These are phyloP conservation scores for Caryopteris hybrid DNA, from an alignment of 305 asterid genomes.

Conservation along the genomic window DNA sequence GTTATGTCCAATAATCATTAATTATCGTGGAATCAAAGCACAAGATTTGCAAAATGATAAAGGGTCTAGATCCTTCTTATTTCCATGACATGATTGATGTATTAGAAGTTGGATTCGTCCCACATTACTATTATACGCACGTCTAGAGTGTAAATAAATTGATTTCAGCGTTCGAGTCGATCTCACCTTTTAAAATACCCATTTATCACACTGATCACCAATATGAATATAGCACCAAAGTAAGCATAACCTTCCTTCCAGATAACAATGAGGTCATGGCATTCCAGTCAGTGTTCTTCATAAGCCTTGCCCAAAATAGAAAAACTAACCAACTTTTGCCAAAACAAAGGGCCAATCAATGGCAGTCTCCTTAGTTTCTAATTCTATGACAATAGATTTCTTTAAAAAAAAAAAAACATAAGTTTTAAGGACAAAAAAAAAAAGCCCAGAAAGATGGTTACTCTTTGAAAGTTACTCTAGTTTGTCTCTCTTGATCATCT, in stretches of 20 bases:
- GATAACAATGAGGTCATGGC: background rate
- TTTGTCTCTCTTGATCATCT: conserved; percentile 21
- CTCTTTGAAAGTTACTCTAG: conserved; percentile 17
- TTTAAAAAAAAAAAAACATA: background rate
- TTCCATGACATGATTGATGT: no score
- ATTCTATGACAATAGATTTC: background rate
- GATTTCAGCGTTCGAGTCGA: no score
- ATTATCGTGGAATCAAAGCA: no score
- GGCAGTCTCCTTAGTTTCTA: background rate
- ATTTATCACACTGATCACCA: conserved; percentile 26
- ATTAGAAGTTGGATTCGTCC: no score
- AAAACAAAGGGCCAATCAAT: background rate
- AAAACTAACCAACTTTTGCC: background rate
- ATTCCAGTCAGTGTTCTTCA: background rate
- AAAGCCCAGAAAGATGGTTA: background rate
- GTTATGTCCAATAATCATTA: no score
- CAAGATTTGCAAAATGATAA: no score
- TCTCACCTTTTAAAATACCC: no score
- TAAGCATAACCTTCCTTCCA: background rate
- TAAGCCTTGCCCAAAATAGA: background rate
- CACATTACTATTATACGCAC: no score
- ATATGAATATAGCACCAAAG: background rate
- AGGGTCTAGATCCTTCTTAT: no score
- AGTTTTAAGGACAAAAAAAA: background rate
- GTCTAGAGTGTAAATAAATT: no score